phyloP scores from a whole-genome alignment of 2,329 filamentous ascomycete genomes.

The Sporothrix globosa region DNA sequence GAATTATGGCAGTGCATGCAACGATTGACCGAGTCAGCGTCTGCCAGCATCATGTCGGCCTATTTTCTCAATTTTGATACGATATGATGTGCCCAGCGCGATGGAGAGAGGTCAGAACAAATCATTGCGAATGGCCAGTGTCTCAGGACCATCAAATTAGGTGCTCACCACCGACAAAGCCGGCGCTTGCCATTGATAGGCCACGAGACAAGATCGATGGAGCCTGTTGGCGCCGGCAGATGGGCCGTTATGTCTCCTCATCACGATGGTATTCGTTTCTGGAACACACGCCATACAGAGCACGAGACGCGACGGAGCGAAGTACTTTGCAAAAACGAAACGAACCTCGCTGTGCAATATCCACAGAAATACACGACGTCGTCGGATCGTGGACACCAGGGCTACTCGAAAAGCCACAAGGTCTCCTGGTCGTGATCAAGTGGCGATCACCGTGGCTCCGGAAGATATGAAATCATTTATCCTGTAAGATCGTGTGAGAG shows the following conservation, averaged over 20 bases:
- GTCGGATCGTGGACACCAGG: too few species aligned
- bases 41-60: not conserved
- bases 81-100: not conserved
- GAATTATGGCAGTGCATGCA: not conserved
- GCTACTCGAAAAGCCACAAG: too few species aligned
- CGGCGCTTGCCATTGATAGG: conserved; percentile 6
- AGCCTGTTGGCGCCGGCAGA: conserved; percentile 8
- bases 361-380: not conserved
- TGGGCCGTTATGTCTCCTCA: not conserved
- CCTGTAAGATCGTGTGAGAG: too few species aligned
- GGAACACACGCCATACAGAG: not conserved
- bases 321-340: not conserved
- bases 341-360: conserved; percentile 7
- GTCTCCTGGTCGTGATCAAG: not conserved
- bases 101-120: not conserved
- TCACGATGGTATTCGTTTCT: not conserved
- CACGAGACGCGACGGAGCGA: not conserved
- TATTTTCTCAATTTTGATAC: not conserved
- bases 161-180: not conserved
- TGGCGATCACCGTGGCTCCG: not conserved
- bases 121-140: not conserved
- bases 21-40: not conserved
- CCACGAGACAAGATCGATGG: not conserved
- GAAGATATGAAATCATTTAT: too few species aligned
- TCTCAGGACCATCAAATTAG: not conserved